These are phyloP conservation scores for Caryopteris hybrid DNA, from an alignment of 305 asterid genomes.

Conservation along the genomic window DNA sequence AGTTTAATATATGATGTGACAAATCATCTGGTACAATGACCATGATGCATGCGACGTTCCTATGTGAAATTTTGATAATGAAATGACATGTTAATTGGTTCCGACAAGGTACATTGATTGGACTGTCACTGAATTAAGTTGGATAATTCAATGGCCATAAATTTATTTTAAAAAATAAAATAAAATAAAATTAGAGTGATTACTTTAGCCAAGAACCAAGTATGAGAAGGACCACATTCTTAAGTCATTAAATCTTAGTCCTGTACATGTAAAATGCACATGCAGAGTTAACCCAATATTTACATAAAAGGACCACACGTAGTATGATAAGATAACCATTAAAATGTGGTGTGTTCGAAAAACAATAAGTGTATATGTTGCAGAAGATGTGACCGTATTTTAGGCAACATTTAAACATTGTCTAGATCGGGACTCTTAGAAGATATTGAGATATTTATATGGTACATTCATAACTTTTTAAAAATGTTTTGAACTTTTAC, in stretches of 20 bases:
- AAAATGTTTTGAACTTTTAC: no score
- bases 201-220: neutral
- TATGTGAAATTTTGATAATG: neutral
- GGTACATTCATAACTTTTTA: no score
- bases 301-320: neutral
- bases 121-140: conserved; percentile 4
- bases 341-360: no score
- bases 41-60: neutral
- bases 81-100: neutral
- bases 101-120: conserved; percentile 20
- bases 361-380: no score
- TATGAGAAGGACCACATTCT: conserved; percentile 20
- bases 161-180: neutral
- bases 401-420: no score
- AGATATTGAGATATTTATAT: no score
- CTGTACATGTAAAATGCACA: conserved; percentile 8
- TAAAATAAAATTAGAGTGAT: neutral
- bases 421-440: no score
- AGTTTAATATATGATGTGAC: conserved; percentile 1
- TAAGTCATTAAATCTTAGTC: conserved; percentile 15
- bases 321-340: neutral
- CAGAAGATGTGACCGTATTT: no score
- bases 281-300: conserved; percentile 8
- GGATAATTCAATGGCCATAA: neutral
- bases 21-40: neutral